Evolutionary conservation across 2,329 filamentous ascomycete species (phyloP).

Genomic region (Nemania sp.): DNA sequence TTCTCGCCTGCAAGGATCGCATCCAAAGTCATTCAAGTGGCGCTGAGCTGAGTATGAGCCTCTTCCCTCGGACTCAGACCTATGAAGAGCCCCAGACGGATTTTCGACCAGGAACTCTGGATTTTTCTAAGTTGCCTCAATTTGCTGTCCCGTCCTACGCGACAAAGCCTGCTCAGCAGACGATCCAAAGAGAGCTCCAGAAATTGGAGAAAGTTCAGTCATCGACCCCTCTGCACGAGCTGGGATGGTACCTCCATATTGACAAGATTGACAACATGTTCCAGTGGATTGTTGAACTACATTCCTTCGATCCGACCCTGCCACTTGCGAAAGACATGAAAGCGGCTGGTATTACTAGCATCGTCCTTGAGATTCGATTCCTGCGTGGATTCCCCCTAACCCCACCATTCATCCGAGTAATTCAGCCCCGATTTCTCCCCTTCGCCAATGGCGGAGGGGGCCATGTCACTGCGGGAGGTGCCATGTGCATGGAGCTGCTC

Average conservation of each 20-base stretch:
- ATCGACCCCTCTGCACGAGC: conserved; percentile 61
- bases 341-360: conserved; percentile 60
- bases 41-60: conserved; percentile 17
- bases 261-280: conserved; percentile 73
- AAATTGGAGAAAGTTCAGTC: conserved; percentile 68
- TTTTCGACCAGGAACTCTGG: conserved; percentile 70
- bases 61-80: conserved; percentile 11
- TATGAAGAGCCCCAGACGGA: conserved; percentile 37
- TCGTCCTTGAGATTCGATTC: conserved; percentile 84
- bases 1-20: conserved; percentile 43
- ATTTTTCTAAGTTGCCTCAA: conserved; percentile 64
- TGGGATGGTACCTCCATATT: conserved; percentile 84
- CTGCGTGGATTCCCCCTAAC: conserved; percentile 74
- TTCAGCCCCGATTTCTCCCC: conserved; percentile 77
- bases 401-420: conserved; percentile 83
- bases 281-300: conserved; percentile 89
- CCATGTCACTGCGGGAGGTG: conserved; percentile 82
- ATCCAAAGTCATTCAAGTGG: conserved; percentile 11
- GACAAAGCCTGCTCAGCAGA: conserved; percentile 61
- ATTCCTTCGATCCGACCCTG: conserved; percentile 73
- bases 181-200: conserved; percentile 67
- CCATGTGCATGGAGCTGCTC: conserved; percentile 82
- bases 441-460: conserved; percentile 78
- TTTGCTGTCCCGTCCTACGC: conserved; percentile 71
- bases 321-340: conserved; percentile 79